These are phyloP conservation scores for Sporothrix protearum DNA, from an alignment of 2,329 filamentous ascomycete genomes.

Conservation along the genomic window DNA sequence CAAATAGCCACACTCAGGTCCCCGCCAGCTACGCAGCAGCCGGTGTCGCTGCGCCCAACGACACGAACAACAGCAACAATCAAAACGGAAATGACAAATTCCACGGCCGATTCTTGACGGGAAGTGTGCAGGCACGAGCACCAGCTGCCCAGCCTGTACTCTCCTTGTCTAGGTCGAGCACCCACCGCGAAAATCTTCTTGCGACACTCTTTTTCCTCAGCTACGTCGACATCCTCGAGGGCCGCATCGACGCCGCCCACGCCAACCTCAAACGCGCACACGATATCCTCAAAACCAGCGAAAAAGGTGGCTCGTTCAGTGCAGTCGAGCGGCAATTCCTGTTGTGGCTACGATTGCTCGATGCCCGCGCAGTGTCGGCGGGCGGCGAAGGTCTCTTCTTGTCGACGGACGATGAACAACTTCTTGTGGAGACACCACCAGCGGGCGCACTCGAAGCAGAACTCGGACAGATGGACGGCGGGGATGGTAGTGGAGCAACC, in stretches of 20 bases:
- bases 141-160: slow-evolving; percentile 1
- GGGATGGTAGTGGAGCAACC: slow-evolving; percentile 5
- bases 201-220: slow-evolving; percentile 53
- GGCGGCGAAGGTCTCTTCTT: slow-evolving; percentile 55
- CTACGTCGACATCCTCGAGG: slow-evolving; percentile 50
- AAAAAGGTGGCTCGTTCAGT: slow-evolving; percentile 37
- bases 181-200: slow-evolving; percentile 42
- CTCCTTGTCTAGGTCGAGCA: slow-evolving; percentile 34
- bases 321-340: slow-evolving; percentile 47
- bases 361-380: slow-evolving; percentile 53
- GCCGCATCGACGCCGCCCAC: slow-evolving; percentile 45
- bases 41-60: background rate
- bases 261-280: slow-evolving; percentile 50
- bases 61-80: background rate
- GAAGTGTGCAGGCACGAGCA: background rate
- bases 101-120: background rate
- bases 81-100: background rate
- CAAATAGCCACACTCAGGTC: background rate
- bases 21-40: background rate
- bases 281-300: slow-evolving; percentile 43
- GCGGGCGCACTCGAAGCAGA: slow-evolving; percentile 38
- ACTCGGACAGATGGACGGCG: slow-evolving; percentile 25
- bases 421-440: slow-evolving; percentile 45
- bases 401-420: slow-evolving; percentile 45
- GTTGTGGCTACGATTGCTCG: slow-evolving; percentile 54